These are phyloP conservation scores for Mallotus nudiflorus DNA, from an alignment of 345 rosid species.

Conservation along the genomic window DNA sequence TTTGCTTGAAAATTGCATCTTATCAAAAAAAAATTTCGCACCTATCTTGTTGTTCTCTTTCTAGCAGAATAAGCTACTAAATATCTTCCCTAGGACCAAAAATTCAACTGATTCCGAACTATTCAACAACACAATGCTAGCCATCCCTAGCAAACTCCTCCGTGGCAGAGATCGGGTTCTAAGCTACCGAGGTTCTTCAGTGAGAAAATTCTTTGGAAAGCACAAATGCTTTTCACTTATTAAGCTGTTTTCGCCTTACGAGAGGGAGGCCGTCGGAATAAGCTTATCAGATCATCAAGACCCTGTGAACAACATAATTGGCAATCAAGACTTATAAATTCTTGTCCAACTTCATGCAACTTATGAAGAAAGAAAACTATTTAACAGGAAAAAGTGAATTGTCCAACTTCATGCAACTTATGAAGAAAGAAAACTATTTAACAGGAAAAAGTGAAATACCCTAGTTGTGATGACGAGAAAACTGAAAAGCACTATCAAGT, in stretches of 20 bases:
- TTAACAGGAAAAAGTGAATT: too few relatives aligned
- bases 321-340: background rate
- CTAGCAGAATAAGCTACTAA: constrained; percentile 12
- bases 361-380: background rate
- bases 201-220: constrained; percentile 26
- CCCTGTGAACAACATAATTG: constrained; percentile 54
- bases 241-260: constrained; percentile 80
- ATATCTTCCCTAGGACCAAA: constrained; percentile 25
- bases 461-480: constrained; percentile 93
- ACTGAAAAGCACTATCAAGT: constrained; percentile 84
- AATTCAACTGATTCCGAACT: constrained; percentile 36
- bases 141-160: constrained; percentile 8
- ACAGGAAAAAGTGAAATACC: constrained; percentile 50
- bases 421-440: too few relatives aligned
- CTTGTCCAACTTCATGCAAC: background rate
- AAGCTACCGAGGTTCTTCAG: constrained; percentile 17
- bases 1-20: constrained; percentile 6
- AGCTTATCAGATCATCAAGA: constrained; percentile 87
- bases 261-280: constrained; percentile 89
- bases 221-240: constrained; percentile 12
- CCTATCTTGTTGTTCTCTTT: constrained; percentile 19
- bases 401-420: too few relatives aligned
- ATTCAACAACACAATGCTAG: constrained; percentile 4
- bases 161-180: constrained; percentile 12
- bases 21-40: constrained; percentile 28